These are phyloP conservation scores for Saccharomycopsis phalli DNA, from an alignment of 1,139 yeast species.

Conservation along the genomic window DNA sequence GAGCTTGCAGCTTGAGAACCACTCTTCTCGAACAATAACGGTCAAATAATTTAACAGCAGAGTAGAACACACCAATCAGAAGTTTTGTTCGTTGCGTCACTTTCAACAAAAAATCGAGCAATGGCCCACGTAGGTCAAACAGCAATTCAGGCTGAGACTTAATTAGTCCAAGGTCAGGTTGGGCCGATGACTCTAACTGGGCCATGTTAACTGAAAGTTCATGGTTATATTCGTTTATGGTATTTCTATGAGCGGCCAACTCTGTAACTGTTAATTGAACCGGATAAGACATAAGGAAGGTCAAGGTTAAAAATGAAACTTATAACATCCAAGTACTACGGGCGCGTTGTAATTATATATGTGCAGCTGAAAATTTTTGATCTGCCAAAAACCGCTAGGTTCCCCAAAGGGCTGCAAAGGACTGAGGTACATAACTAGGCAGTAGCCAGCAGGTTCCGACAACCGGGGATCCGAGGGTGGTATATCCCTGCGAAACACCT, in stretches of 20 bases:
- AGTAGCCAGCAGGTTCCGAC: too few relatives aligned
- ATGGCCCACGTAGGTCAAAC: constrained; percentile 39
- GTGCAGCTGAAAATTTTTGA: background rate
- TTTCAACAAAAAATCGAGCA: constrained; percentile 50
- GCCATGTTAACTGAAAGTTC: constrained; percentile 39
- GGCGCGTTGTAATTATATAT: too few relatives aligned
- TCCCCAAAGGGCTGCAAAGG: too few relatives aligned
- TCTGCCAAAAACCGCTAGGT: background rate
- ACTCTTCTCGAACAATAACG: constrained; percentile 59
- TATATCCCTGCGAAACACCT: too few relatives aligned
- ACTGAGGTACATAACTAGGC: too few relatives aligned
- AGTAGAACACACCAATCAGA: constrained; percentile 50
- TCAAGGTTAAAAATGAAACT: too few relatives aligned
- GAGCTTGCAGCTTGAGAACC: constrained; percentile 52
- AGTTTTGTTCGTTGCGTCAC: constrained; percentile 51
- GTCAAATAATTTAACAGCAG: constrained; percentile 52
- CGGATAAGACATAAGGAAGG: constrained; percentile 10
- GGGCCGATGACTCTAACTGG: constrained; percentile 20
- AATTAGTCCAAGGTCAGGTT: constrained; percentile 47
- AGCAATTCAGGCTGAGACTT: constrained; percentile 58
- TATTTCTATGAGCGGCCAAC: constrained; percentile 37
- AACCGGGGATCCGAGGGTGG: too few relatives aligned
- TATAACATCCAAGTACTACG: too few relatives aligned
- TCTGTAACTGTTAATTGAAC: constrained; percentile 29
- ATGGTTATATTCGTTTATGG: constrained; percentile 42